phyloP scores from a whole-genome alignment of 345 rosid genomes.

The Corchorus capsularis region DNA sequence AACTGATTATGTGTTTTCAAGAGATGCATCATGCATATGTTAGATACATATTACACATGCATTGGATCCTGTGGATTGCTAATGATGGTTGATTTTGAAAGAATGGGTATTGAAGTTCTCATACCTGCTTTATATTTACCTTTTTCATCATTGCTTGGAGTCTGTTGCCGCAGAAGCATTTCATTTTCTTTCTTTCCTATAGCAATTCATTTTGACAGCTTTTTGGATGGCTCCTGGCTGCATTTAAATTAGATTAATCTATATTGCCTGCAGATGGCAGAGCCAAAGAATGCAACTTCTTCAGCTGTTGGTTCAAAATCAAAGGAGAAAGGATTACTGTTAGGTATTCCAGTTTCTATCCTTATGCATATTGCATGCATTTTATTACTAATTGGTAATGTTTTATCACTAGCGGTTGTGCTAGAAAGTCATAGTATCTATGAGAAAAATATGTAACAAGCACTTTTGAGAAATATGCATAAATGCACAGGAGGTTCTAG shows the following conservation, averaged over 20 bases:
- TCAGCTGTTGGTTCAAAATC: conserved; percentile 25
- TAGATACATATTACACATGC: neutral
- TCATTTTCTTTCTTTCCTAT: conserved; percentile 5
- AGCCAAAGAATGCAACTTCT: conserved; percentile 40
- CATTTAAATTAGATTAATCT: neutral
- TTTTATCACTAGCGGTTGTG: neutral
- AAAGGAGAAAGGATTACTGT: conserved; percentile 42
- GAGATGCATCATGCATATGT: neutral
- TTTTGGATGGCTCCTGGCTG: neutral
- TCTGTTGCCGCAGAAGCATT: neutral
- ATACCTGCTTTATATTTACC: neutral
- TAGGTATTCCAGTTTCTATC: conserved; percentile 38
- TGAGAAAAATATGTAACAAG: neutral
- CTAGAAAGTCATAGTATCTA: neutral
- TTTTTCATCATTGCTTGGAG: neutral
- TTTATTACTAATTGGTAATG: conserved; percentile 5
- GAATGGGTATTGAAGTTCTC: neutral
- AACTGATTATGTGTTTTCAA: neutral
- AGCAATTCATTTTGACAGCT: conserved; percentile 1
- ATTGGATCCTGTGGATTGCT: neutral
- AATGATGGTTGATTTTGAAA: neutral
- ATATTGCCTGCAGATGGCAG: conserved; percentile 39
- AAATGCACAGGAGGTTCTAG: neutral
- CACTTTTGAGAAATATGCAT: neutral
- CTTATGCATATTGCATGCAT: neutral